Evolutionary conservation across 2,329 filamentous ascomycete species (phyloP).

Genomic region (Domatiomyces globalis): DNA sequence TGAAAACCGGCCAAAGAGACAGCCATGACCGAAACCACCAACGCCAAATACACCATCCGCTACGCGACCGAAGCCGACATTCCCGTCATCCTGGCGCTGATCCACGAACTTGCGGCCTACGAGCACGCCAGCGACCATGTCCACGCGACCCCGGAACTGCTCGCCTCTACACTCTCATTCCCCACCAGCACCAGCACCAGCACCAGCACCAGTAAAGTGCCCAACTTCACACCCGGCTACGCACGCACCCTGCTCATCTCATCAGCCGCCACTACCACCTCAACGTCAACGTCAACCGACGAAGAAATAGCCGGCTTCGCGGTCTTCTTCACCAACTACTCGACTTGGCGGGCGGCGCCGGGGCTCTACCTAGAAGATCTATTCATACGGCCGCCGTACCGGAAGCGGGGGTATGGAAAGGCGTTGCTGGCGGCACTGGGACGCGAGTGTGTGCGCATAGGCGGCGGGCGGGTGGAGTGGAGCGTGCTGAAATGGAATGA

Average conservation of each 20-base stretch:
- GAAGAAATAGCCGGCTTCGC: slow-evolving; percentile 57
- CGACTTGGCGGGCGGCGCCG: slow-evolving; percentile 74
- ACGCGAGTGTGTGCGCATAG: slow-evolving; percentile 58
- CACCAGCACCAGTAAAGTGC: background rate
- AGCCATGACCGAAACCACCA: slow-evolving; percentile 14
- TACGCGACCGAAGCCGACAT: slow-evolving; percentile 46
- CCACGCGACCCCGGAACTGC: slow-evolving; percentile 61
- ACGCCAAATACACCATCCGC: slow-evolving; percentile 15
- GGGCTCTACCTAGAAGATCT: slow-evolving; percentile 91
- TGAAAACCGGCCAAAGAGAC: too few relatives aligned
- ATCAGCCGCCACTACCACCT: slow-evolving; percentile 19
- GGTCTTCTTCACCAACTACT: slow-evolving; percentile 90
- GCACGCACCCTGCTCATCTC: slow-evolving; percentile 62
- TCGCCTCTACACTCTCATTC: slow-evolving; percentile 66
- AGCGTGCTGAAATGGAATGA: slow-evolving; percentile 84
- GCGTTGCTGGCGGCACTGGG: slow-evolving; percentile 60
- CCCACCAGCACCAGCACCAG: slow-evolving; percentile 32
- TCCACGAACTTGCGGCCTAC: slow-evolving; percentile 76
- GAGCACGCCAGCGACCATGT: slow-evolving; percentile 63
- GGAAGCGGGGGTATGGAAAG: slow-evolving; percentile 69
- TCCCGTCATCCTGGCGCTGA: slow-evolving; percentile 62
- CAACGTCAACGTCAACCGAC: slow-evolving; percentile 10
- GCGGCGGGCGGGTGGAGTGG: slow-evolving; percentile 73
- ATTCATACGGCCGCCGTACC: slow-evolving; percentile 58
- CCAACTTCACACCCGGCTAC: slow-evolving; percentile 34